These are phyloP conservation scores for Ploettnerulaceae sp. DNA, from an alignment of 2,329 filamentous ascomycete genomes.

Conservation along the genomic window DNA sequence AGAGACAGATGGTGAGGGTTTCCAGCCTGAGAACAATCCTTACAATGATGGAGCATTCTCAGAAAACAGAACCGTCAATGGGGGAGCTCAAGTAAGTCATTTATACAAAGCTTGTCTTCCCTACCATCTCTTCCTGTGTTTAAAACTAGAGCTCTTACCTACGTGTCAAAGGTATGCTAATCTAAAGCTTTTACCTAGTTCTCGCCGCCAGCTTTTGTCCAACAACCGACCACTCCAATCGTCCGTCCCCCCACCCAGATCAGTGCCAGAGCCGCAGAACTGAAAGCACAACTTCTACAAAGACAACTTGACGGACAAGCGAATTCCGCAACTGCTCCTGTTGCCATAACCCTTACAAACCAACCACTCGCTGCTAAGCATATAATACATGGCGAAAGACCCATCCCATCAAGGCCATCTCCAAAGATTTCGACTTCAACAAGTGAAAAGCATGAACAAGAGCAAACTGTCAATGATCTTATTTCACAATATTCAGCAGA, in stretches of 20 bases:
- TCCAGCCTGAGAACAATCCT: constrained; percentile 23
- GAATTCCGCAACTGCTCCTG: constrained; percentile 25
- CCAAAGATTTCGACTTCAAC: constrained; percentile 16
- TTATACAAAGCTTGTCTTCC: neutral
- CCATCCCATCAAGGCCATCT: constrained; percentile 21
- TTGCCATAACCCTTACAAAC: neutral
- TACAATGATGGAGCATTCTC: constrained; percentile 23
- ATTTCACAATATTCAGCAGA: constrained; percentile 29
- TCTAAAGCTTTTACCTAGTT: constrained; percentile 19
- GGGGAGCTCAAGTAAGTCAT: constrained; percentile 26
- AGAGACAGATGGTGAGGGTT: constrained; percentile 19
- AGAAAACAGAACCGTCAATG: constrained; percentile 25
- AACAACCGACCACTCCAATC: constrained; percentile 11
- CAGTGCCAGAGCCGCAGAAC: constrained; percentile 30
- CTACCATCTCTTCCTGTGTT: no score
- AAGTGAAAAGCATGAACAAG: constrained; percentile 22
- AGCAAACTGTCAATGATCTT: constrained; percentile 26
- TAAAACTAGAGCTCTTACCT: neutral
- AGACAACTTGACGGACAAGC: constrained; percentile 23
- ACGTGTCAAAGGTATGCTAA: constrained; percentile 14
- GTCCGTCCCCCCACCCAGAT: constrained; percentile 25
- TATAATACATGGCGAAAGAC: constrained; percentile 10
- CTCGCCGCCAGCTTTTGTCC: constrained; percentile 19
- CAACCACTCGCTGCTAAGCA: constrained; percentile 8
- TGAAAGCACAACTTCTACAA: constrained; percentile 32